A percentile compares a stretch with the other conserved stretches of the same genome.
Conservation (phyloP, 495 filamentous ascomycete species). For the Penicillium maclennaniae region DNA sequence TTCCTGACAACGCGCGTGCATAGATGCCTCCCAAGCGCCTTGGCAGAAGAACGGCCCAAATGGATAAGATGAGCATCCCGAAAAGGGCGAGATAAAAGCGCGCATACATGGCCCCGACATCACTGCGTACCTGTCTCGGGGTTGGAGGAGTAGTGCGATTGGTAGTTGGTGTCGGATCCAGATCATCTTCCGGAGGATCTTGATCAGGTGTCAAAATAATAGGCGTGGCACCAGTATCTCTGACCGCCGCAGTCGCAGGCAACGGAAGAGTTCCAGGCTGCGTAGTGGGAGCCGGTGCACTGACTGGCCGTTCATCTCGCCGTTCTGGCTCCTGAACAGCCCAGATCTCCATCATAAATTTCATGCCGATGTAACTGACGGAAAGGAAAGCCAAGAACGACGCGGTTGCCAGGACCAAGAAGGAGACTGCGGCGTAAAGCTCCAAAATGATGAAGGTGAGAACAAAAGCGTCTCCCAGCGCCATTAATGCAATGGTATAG, state of each 20-base stretch:
- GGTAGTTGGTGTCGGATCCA: slow-evolving; percentile 23
- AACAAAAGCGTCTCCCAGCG: slow-evolving; percentile 74
- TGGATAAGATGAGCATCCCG: slow-evolving; percentile 65
- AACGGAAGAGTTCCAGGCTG: slow-evolving; percentile 52
- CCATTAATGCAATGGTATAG: slow-evolving; percentile 78
- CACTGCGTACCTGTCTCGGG: slow-evolving; percentile 42
- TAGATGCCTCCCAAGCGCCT: slow-evolving; percentile 63
- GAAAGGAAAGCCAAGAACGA: slow-evolving; percentile 72
- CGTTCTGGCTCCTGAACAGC: slow-evolving; percentile 80
- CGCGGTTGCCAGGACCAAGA: slow-evolving; percentile 62
- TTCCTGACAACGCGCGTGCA: slow-evolving; percentile 60
- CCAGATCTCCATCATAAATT: slow-evolving; percentile 86
- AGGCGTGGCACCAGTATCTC: slow-evolving; percentile 51
- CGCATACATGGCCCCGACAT: slow-evolving; percentile 72
- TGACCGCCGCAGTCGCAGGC: slow-evolving; percentile 56
- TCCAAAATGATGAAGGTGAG: slow-evolving; percentile 64
- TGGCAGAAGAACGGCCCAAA: slow-evolving; percentile 75
- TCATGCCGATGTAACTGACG: slow-evolving; percentile 70
- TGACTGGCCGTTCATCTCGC: slow-evolving; percentile 47
- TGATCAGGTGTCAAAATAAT: slow-evolving; percentile 85
- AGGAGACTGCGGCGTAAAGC: slow-evolving; percentile 59
- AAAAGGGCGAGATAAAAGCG: slow-evolving; percentile 74
- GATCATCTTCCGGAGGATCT: slow-evolving; percentile 52
- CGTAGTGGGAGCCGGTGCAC: slow-evolving; percentile 19
- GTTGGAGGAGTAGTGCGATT: slow-evolving; percentile 28